Evolutionary conservation across 768 basidiomycete species (phyloP), one percentile per base, ranked within the genome.

Genomic region (Termitomyces bulborhizus): DNA sequence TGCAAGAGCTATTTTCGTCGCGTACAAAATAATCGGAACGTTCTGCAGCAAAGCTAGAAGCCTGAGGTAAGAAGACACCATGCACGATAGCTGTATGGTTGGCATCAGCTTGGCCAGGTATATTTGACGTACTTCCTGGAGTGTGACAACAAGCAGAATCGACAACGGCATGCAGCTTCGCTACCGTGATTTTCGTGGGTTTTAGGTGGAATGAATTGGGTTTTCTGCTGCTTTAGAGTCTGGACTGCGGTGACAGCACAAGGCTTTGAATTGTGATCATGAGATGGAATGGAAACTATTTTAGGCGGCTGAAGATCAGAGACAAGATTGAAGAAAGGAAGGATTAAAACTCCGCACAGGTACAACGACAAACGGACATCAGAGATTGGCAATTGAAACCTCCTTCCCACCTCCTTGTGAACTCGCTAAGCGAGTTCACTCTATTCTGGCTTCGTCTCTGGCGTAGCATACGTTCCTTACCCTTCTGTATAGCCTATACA

Each of bases 401-500:
- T 31, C 52, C 44, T 50, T 36, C 44, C 55, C 50, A 40, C 50
- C 29, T 56, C 21, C 21, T 42, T 29, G 41, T 58, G 57, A 56
- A 48, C 57, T 61, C 60, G 60, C 60, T n/a, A 6, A 37, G 60
- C 60, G 60, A 39, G 60, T 55, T 57, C 60, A 54, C 48, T 46
- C n/a, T 24, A 34, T 27, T 42, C 54, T 46, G 31, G 58, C 67
- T 63, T 67, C 69, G 68, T 68, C 65, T 65, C 63, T 68, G 69
- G 68, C 68, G 69, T 70, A 71, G 66, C 68, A 71, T 70, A 71
- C 72, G 65, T 68, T 73, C 73, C 52, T 74, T 73, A 73, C 66
- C 56, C 59, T 52, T 59, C 59, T 58, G 53, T 54, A 56, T 61
- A 55, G 45, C 58, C 60, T 56, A 31, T 44, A 56, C 69, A 65